Percentiles rank a stretch among this genome's conserved stretches.
These are phyloP conservation scores for Gynostemma pentaphyllum DNA, from an alignment of 306 rosid genomes.

Conservation along the genomic window DNA sequence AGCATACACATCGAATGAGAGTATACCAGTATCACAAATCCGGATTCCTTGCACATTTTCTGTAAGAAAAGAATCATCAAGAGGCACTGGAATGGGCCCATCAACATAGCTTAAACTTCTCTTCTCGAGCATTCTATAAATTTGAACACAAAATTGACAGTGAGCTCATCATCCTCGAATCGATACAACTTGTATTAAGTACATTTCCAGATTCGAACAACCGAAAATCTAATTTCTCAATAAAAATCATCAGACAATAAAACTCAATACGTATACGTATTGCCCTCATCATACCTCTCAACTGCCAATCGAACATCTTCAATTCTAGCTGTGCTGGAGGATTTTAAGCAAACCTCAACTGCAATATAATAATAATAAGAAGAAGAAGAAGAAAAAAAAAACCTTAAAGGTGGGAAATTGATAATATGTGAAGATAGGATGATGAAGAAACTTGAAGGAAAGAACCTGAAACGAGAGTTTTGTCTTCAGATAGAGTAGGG, in stretches of 20 bases:
- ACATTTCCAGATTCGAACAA: background rate
- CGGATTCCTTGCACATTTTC: slow-evolving; percentile 72
- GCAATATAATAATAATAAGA: slow-evolving; percentile 2
- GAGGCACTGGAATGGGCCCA: slow-evolving; percentile 67
- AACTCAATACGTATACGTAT: background rate
- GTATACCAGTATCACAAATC: slow-evolving; percentile 63
- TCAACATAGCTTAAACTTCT: slow-evolving; percentile 80
- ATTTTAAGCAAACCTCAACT: slow-evolving; percentile 82
- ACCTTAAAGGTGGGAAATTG: background rate
- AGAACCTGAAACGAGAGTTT: slow-evolving; percentile 64
- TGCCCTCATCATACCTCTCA: slow-evolving; percentile 34
- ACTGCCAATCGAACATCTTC: slow-evolving; percentile 60
- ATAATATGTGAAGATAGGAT: background rate
- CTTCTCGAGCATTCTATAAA: slow-evolving; percentile 82
- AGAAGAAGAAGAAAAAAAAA: background rate
- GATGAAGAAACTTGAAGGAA: background rate
- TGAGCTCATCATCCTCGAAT: background rate
- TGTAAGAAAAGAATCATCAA: slow-evolving; percentile 50
- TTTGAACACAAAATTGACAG: background rate
- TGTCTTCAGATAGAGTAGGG: slow-evolving; percentile 30
- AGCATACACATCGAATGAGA: background rate
- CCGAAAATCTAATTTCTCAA: background rate
- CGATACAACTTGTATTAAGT: background rate
- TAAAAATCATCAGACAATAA: background rate
- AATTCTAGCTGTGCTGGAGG: slow-evolving; percentile 65